These are phyloP conservation scores for Claviceps spartinae DNA, from an alignment of 2,329 filamentous ascomycete genomes.

Conservation along the genomic window DNA sequence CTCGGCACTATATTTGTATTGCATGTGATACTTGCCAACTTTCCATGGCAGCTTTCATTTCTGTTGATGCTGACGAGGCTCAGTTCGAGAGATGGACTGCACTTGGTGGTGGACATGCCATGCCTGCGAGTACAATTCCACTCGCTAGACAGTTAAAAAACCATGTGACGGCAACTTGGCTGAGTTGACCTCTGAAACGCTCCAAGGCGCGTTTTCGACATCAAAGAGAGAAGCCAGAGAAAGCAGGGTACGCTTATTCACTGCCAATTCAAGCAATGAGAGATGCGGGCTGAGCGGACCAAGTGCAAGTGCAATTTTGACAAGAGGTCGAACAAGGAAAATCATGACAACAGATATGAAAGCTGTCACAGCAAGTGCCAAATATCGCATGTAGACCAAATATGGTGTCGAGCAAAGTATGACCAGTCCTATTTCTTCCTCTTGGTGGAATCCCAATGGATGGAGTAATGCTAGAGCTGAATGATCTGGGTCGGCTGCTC, in stretches of 20 bases:
- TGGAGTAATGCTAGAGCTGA: conserved; percentile 2
- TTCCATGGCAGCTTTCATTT: too few relatives aligned
- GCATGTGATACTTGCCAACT: too few relatives aligned
- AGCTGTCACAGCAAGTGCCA: background rate
- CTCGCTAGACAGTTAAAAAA: background rate
- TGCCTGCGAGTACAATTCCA: conserved; percentile 12
- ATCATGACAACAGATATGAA: background rate
- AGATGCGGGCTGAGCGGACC: background rate
- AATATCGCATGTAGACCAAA: background rate
- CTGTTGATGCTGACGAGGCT: conserved; percentile 5
- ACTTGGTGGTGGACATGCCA: conserved; percentile 6
- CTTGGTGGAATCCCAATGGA: background rate
- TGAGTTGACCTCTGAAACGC: background rate
- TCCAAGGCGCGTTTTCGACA: background rate
- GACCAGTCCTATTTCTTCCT: background rate
- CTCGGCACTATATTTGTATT: too few relatives aligned
- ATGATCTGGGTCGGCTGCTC: conserved; percentile 10
- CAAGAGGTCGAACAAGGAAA: background rate
- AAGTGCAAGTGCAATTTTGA: background rate
- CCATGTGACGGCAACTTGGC: background rate
- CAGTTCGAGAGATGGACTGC: conserved; percentile 5
- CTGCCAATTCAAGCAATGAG: background rate
- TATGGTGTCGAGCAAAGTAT: background rate
- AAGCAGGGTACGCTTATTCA: background rate
- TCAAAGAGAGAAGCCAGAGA: background rate